A percentile compares a stretch with the other conserved stretches of the same genome.
Evolutionary conservation across 169 alveolate species (phyloP).

Genomic region (Eimeria praecox): DNA sequence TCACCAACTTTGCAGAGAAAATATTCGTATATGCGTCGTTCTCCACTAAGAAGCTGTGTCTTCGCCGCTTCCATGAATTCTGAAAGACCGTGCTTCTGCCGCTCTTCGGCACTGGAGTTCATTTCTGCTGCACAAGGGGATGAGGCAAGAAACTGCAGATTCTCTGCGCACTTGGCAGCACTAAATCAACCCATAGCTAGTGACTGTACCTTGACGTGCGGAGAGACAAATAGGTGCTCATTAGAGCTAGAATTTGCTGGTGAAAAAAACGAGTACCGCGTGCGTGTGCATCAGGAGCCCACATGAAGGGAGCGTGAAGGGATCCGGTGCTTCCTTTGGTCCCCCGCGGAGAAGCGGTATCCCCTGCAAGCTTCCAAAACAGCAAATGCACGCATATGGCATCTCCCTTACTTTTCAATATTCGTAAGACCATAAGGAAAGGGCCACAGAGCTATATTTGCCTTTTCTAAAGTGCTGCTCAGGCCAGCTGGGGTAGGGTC

Average conservation of each 20-base stretch:
- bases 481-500: neutral
- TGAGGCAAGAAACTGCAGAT: neutral
- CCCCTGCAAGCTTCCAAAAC: slow-evolving; percentile 61
- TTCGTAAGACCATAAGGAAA: neutral
- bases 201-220: neutral
- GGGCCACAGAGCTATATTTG: neutral
- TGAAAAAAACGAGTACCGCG: neutral
- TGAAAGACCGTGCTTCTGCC: slow-evolving; percentile 6
- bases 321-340: slow-evolving; percentile 50
- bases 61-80: slow-evolving; percentile 83
- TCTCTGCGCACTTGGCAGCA: neutral
- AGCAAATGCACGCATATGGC: neutral
- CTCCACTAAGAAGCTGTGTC: slow-evolving; percentile 87
- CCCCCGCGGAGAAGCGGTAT: slow-evolving; percentile 79
- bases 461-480: neutral
- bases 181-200: too few relatives aligned
- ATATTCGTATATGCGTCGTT: slow-evolving; percentile 91
- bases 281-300: neutral
- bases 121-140: slow-evolving; percentile 12
- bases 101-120: slow-evolving; percentile 16
- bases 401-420: neutral
- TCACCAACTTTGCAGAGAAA: slow-evolving; percentile 94
- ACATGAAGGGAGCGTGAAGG: slow-evolving; percentile 52
- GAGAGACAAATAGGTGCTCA: neutral
- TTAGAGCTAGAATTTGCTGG: neutral